Percentiles rank a stretch among this genome's conserved stretches.
Evolutionary conservation across 2,329 filamentous ascomycete species (phyloP).

Genomic region (Scedosporium aurantiacum): DNA sequence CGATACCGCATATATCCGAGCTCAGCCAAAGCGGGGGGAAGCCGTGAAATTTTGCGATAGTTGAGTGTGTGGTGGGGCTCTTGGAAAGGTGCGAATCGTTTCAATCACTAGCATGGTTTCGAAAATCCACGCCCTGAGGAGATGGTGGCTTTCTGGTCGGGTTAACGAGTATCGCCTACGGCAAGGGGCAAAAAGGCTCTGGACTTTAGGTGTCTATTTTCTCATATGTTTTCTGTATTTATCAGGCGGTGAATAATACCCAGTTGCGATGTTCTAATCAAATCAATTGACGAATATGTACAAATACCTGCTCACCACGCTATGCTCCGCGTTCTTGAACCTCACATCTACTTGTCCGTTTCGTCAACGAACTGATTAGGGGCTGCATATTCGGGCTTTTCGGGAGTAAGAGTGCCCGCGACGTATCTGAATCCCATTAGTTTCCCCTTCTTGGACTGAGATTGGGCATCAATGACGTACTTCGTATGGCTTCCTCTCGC

Average conservation of each 20-base stretch:
- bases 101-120: too few relatives aligned
- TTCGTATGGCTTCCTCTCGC: constrained; percentile 57
- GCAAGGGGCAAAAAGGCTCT: background rate
- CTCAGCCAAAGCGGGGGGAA: background rate
- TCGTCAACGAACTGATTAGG: constrained; percentile 24
- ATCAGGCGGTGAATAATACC: background rate
- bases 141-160: background rate
- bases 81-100: background rate
- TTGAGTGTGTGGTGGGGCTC: background rate
- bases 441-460: background rate
- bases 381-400: constrained; percentile 23
- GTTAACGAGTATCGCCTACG: background rate
- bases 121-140: background rate
- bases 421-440: constrained; percentile 26
- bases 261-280: background rate
- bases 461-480: constrained; percentile 24
- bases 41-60: background rate
- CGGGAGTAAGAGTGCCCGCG: constrained; percentile 23
- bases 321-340: background rate
- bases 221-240: background rate
- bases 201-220: constrained; percentile 1
- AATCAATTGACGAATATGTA: background rate
- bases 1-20: background rate
- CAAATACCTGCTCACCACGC: background rate
- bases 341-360: constrained; percentile 16